Conservation (phyloP, 768 basidiomycete species). For the Suillus hirtellus region DNA sequence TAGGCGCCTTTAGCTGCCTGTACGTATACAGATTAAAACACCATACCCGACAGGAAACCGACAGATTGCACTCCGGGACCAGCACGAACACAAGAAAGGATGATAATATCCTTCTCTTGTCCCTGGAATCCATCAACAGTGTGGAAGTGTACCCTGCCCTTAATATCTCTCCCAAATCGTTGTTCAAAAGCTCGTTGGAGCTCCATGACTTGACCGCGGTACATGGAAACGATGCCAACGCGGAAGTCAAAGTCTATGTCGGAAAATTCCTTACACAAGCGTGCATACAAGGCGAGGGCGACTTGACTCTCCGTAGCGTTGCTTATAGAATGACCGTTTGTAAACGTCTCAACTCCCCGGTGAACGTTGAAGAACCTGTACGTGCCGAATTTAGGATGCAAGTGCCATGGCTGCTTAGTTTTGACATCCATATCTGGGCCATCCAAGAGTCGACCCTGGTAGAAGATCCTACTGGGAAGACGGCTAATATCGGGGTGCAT, state of each 20-base stretch:
- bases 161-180: slow-evolving; percentile 70
- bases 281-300: slow-evolving; percentile 75
- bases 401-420: slow-evolving; percentile 87
- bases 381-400: slow-evolving; percentile 69
- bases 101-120: slow-evolving; percentile 98
- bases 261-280: slow-evolving; percentile 67
- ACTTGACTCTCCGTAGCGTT: slow-evolving; percentile 75
- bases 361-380: slow-evolving; percentile 89
- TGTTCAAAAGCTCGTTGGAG: slow-evolving; percentile 67
- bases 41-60: slow-evolving; percentile 83
- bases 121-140: slow-evolving; percentile 99
- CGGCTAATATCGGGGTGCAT: slow-evolving; percentile 97
- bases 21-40: slow-evolving; percentile 6
- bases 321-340: slow-evolving; percentile 65
- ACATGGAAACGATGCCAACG: slow-evolving; percentile 87
- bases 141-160: slow-evolving; percentile 83
- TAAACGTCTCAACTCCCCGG: slow-evolving; percentile 58
- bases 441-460: slow-evolving; percentile 74
- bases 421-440: slow-evolving; percentile 87
- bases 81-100: slow-evolving; percentile 93
- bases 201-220: slow-evolving; percentile 84
- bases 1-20: slow-evolving; percentile 22
- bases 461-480: slow-evolving; percentile 88
- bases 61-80: slow-evolving; percentile 80
- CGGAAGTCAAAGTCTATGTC: slow-evolving; percentile 51